Base-by-base conservation (phyloP, 768 basidiomycete species). In the Candolleomyces aberdarensis region DNA sequence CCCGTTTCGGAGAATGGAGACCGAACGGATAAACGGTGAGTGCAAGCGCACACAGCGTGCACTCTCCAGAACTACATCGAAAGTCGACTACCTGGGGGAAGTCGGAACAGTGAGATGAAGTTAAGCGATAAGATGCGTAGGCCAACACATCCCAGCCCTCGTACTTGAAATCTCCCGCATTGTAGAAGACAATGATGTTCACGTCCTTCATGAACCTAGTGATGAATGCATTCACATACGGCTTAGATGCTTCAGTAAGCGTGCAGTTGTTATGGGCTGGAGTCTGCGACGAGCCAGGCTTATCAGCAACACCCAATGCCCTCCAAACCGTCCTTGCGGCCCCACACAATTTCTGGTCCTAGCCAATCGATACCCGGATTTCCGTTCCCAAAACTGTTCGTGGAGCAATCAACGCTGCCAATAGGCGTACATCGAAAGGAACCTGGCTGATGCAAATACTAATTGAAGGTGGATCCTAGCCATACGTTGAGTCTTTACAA, bases 401-500 rank as follows among this genome's bases (percentile, higher is more conserved):
- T 14, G 85, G 85, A 8, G 84, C 84, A 60, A 86, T 75, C 56
- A 86, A 65, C 0, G 75, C 84, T 9, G 81, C 74, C 62, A 86
- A 82, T 66, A 79, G 60, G 68, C 85, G 84, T 70, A 85, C 84
- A 71, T 86, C 85, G 70, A 79, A 80, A 8, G 84, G 83, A 26
- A 85, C 73, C 44, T 74, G 68, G 68, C 74, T 77, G 7, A 78
- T 80, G n/a, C n/a, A n/a, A n/a, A 69, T 75, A 84, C 59, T 74
- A 70, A 57, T 78, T 71, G 71, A 85, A 85, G 53, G 64, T 67
- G 19, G 75, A 72, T 22, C 80, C 80, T 77, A 85, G 83, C 84
- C 84, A 85, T 36, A 83, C 83, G 68, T 85, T n/a, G n/a, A n/a
- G n/a, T 85, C 73, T 85, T 71, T 53, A 85, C 79, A 64, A 86